Evolutionary conservation across 2,329 filamentous ascomycete species (phyloP).

Genomic region (Grosmannia serpens): DNA sequence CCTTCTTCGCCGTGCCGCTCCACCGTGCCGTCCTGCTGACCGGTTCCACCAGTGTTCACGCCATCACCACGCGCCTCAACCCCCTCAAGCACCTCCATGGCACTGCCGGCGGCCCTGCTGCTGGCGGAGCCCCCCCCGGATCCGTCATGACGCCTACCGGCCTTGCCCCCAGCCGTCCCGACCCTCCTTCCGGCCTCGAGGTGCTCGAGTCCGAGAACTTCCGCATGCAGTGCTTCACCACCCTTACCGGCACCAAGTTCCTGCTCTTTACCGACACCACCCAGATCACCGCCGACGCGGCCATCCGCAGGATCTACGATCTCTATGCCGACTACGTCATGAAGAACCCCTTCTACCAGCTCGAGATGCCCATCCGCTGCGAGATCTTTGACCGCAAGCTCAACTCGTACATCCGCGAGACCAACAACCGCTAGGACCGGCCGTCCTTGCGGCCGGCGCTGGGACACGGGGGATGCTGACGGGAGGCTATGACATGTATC

Average conservation of each 20-base stretch:
- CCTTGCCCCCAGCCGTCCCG: slow-evolving; percentile 35
- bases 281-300: slow-evolving; percentile 75
- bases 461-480: not conserved
- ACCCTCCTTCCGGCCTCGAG: slow-evolving; percentile 69
- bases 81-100: slow-evolving; percentile 31
- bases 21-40: slow-evolving; percentile 2
- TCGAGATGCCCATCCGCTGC: slow-evolving; percentile 94
- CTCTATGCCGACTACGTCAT: slow-evolving; percentile 95
- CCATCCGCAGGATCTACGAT: slow-evolving; percentile 81
- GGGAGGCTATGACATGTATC: not conserved
- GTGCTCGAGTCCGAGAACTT: slow-evolving; percentile 92
- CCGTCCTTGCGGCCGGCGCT: not conserved
- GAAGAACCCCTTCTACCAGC: slow-evolving; percentile 98
- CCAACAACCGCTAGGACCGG: slow-evolving; percentile 42
- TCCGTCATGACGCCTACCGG: slow-evolving; percentile 12
- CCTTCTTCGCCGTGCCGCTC: not conserved
- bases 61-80: slow-evolving; percentile 53
- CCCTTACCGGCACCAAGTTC: slow-evolving; percentile 89
- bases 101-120: slow-evolving; percentile 8
- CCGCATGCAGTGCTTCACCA: slow-evolving; percentile 90
- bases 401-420: slow-evolving; percentile 64
- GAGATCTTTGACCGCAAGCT: slow-evolving; percentile 89
- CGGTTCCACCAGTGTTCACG: slow-evolving; percentile 43
- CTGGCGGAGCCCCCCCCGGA: slow-evolving; percentile 2
- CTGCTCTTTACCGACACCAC: slow-evolving; percentile 85